These are phyloP conservation scores for Schwanniomyces etchellsii DNA, from an alignment of 1,139 yeast genomes.

Conservation along the genomic window DNA sequence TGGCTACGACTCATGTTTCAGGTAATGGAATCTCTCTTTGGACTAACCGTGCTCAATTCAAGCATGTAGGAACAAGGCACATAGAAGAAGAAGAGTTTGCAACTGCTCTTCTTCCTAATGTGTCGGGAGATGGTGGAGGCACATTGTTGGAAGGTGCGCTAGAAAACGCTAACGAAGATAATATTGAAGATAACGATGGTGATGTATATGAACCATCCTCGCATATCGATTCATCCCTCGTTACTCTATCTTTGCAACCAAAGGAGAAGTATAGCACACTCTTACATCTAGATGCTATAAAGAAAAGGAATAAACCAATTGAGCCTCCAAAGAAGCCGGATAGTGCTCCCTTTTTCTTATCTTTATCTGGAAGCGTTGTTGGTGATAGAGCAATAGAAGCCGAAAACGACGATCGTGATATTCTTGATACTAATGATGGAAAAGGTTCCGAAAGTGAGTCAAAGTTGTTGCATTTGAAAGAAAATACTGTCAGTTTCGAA, in stretches of 20 bases:
- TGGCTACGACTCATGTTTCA: conserved; percentile 89
- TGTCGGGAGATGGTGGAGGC: conserved; percentile 79
- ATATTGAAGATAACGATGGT: conserved; percentile 16
- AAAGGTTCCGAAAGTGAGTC: conserved; percentile 14
- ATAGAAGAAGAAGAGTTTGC: conserved; percentile 71
- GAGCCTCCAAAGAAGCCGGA: conserved; percentile 88
- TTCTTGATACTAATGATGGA: conserved; percentile 9
- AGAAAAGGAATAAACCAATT: conserved; percentile 80
- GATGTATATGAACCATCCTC: conserved; percentile 48
- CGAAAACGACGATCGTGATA: conserved; percentile 22
- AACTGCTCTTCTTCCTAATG: conserved; percentile 59
- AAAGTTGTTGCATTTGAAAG: conserved; percentile 2
- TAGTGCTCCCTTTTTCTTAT: conserved; percentile 76
- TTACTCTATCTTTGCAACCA: conserved; percentile 75
- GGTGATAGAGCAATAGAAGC: conserved; percentile 67
- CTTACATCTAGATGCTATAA: conserved; percentile 76
- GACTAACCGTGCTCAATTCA: conserved; percentile 88
- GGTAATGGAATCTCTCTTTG: conserved; percentile 90
- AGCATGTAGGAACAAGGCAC: conserved; percentile 65
- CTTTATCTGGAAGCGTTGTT: conserved; percentile 56
- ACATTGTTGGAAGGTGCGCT: conserved; percentile 76
- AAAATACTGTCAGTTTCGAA: conserved; percentile 46
- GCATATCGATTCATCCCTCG: conserved; percentile 59
- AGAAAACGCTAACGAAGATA: conserved; percentile 22
- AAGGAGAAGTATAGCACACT: conserved; percentile 75